phyloP scores from a whole-genome alignment of 2,329 filamentous ascomycete species.

The Pezicula radicicola region DNA sequence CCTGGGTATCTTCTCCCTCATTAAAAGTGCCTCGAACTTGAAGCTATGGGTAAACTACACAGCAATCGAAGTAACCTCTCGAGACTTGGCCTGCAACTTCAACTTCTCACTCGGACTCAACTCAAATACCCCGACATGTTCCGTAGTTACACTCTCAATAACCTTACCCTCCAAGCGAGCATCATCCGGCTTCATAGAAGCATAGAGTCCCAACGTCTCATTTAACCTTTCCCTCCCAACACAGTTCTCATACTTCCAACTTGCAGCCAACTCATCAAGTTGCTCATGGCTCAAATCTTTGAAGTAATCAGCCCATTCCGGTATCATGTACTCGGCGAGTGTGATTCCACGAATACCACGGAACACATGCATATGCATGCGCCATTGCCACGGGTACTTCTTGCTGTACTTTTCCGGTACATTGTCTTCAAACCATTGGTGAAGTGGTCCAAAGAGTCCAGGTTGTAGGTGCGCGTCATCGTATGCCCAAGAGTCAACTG shows the following conservation, averaged over 20 bases:
- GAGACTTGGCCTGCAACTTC: slow-evolving; percentile 6
- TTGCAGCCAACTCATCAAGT: slow-evolving; percentile 40
- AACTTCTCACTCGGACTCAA: slow-evolving; percentile 24
- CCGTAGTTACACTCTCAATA: slow-evolving; percentile 9
- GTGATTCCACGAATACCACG: slow-evolving; percentile 21
- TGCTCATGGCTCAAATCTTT: slow-evolving; percentile 36
- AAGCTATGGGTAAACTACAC: neutral
- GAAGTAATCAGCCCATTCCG: slow-evolving; percentile 46
- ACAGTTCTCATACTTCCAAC: slow-evolving; percentile 47
- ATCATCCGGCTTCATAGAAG: slow-evolving; percentile 23
- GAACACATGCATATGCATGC: slow-evolving; percentile 23
- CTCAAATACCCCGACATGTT: slow-evolving; percentile 25
- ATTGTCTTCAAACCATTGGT: slow-evolving; percentile 22
- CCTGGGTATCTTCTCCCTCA: no score
- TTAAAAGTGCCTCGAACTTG: no score
- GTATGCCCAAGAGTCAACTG: slow-evolving; percentile 11
- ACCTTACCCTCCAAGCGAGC: slow-evolving; percentile 24
- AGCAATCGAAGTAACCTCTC: neutral
- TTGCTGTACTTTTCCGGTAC: slow-evolving; percentile 16
- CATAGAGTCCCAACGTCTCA: slow-evolving; percentile 21
- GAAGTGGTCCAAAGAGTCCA: slow-evolving; percentile 16
- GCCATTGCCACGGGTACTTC: slow-evolving; percentile 23
- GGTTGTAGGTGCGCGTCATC: slow-evolving; percentile 41
- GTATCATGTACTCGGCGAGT: slow-evolving; percentile 39
- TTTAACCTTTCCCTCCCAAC: slow-evolving; percentile 43